These are phyloP conservation scores for Leptographium radiaticola DNA, from an alignment of 2,329 filamentous ascomycete genomes.

Conservation along the genomic window DNA sequence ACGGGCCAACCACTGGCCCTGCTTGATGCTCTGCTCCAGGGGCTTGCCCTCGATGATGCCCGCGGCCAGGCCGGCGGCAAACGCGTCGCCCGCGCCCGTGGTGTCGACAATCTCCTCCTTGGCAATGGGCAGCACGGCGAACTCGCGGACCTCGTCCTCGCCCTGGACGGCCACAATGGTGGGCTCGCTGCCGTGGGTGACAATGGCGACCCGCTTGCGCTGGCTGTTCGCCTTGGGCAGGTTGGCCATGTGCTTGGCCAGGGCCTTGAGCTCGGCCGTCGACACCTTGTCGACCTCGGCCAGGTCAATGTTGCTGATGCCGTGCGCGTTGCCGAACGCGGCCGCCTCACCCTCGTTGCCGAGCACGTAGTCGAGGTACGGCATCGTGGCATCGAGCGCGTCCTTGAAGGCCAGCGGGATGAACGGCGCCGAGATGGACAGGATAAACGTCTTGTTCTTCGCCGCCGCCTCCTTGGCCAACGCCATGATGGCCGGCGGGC, in stretches of 20 bases:
- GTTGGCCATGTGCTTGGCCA: conserved; percentile 73
- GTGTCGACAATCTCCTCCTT: conserved; percentile 80
- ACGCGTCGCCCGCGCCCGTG: conserved; percentile 93
- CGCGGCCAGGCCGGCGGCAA: conserved; percentile 86
- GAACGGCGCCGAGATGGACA: conserved; percentile 91
- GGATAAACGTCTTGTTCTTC: conserved; percentile 82
- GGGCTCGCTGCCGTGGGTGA: conserved; percentile 89
- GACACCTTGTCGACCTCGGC: conserved; percentile 45
- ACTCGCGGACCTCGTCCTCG: conserved; percentile 58
- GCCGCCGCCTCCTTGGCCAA: conserved; percentile 80
- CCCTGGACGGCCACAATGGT: conserved; percentile 73
- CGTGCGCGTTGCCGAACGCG: conserved; percentile 74
- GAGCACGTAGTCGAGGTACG: conserved; percentile 92
- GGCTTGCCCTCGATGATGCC: conserved; percentile 76
- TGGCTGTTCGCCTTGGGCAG: conserved; percentile 84
- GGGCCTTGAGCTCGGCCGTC: conserved; percentile 57
- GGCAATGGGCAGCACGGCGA: conserved; percentile 68
- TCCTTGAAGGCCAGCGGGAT: conserved; percentile 98
- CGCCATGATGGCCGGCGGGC: conserved; percentile 77
- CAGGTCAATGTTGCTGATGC: conserved; percentile 36
- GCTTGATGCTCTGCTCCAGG: conserved; percentile 67
- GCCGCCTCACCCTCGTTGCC: conserved; percentile 94
- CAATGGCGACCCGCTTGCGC: conserved; percentile 73
- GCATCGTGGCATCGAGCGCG: conserved; percentile 68
- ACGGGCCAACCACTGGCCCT: conserved; percentile 93